phyloP scores from a whole-genome alignment of 2,329 filamentous ascomycete species.

The Phaeosphaeriaceae sp. region DNA sequence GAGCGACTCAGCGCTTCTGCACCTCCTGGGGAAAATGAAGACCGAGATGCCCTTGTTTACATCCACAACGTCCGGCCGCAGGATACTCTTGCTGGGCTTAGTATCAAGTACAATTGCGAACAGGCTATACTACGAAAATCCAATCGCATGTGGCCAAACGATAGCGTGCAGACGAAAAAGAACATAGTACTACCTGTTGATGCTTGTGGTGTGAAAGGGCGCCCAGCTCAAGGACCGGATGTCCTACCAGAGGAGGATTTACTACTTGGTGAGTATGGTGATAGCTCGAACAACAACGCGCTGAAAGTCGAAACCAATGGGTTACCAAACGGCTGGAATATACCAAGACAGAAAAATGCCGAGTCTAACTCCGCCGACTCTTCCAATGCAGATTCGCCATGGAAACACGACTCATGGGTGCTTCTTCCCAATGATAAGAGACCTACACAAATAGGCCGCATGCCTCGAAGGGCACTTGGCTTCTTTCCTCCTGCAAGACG shows the following conservation, averaged over 20 bases:
- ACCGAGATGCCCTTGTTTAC: conserved; percentile 83
- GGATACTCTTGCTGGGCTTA: conserved; percentile 90
- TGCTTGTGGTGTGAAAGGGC: conserved; percentile 82
- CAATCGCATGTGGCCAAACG: conserved; percentile 94
- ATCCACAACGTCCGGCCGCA: conserved; percentile 81
- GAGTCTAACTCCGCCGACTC: conserved; percentile 42
- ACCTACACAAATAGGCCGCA: conserved; percentile 83
- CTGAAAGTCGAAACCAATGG: conserved; percentile 25
- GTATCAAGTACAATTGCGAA: conserved; percentile 87
- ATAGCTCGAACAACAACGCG: conserved; percentile 23
- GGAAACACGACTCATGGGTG: conserved; percentile 91
- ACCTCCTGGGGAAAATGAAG: conserved; percentile 63
- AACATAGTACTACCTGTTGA: conserved; percentile 86
- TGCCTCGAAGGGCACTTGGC: conserved; percentile 79
- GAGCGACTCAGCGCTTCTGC: conserved; percentile 59
- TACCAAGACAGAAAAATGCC: conserved; percentile 43
- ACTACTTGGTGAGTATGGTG: conserved; percentile 38
- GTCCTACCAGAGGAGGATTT: conserved; percentile 48
- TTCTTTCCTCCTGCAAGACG: conserved; percentile 91
- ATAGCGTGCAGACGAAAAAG: conserved; percentile 84
- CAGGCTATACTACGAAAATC: conserved; percentile 82
- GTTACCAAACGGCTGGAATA: conserved; percentile 46
- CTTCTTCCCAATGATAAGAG: conserved; percentile 72
- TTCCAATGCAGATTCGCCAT: conserved; percentile 65
- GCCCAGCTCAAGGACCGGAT: conserved; percentile 53